These are phyloP conservation scores for Quercus glauca DNA, from an alignment of 306 rosid genomes.

Conservation along the genomic window DNA sequence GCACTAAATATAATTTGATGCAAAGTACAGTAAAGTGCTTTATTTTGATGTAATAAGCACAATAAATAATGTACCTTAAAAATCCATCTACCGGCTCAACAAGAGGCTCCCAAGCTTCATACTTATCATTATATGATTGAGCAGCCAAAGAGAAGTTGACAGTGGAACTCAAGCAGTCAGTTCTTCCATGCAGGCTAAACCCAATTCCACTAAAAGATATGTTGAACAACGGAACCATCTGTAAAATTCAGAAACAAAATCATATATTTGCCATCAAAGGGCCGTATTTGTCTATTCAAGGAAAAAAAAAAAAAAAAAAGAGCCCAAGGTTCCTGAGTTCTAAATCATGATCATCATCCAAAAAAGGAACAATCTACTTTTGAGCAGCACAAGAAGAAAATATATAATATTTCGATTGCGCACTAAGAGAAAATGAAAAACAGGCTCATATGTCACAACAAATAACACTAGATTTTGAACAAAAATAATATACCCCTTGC, in stretches of 20 bases:
- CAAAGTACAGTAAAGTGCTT: background rate
- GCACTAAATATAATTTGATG: background rate
- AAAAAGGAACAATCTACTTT: background rate
- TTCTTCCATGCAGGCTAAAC: constrained; percentile 73
- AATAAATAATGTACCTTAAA: constrained; percentile 49
- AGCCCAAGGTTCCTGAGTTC: background rate
- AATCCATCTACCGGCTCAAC: constrained; percentile 91
- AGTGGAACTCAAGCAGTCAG: constrained; percentile 62
- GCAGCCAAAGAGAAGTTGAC: constrained; percentile 81
- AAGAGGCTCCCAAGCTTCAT: constrained; percentile 97
- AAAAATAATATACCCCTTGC: background rate
- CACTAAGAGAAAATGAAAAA: background rate
- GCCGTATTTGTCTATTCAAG: background rate
- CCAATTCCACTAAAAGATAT: constrained; percentile 71
- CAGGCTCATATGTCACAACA: background rate
- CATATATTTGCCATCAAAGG: background rate
- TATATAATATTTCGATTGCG: background rate
- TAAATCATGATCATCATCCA: background rate
- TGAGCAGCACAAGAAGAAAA: background rate
- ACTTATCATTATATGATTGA: constrained; percentile 87
- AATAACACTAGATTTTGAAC: background rate
- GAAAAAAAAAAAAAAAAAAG: too few relatives aligned
- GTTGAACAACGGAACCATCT: constrained; percentile 99
- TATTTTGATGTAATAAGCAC: background rate
- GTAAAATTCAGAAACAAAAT: constrained; percentile 27